Evolutionary conservation across 768 basidiomycete genomes (phyloP).

Genomic region (Tubosaeta sp.): DNA sequence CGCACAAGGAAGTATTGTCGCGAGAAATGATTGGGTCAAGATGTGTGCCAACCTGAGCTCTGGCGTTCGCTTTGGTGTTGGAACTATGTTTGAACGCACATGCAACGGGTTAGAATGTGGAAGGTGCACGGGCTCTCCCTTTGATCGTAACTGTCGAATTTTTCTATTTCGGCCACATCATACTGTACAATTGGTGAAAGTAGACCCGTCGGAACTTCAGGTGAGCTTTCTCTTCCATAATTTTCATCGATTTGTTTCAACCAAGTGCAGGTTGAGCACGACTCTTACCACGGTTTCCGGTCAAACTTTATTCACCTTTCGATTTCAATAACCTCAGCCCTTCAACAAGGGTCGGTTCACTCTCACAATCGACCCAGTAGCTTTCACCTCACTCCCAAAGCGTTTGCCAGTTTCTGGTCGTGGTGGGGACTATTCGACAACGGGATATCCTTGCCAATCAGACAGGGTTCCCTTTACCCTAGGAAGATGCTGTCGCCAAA

Average conservation of each 20-base stretch:
- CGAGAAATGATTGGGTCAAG: slow-evolving; percentile 48
- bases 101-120: slow-evolving; percentile 63
- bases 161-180: slow-evolving; percentile 83
- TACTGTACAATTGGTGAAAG: slow-evolving; percentile 60
- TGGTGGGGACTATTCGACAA: slow-evolving; percentile 90
- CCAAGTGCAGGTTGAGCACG: slow-evolving; percentile 40
- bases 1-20: slow-evolving; percentile 17
- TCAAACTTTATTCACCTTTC: slow-evolving; percentile 94
- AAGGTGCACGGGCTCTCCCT: slow-evolving; percentile 55
- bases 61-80: slow-evolving; percentile 84
- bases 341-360: slow-evolving; percentile 27
- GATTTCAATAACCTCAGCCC: slow-evolving; percentile 72
- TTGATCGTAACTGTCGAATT: slow-evolving; percentile 73
- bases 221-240: slow-evolving; percentile 31
- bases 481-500: slow-evolving; percentile 73
- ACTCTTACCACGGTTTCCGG: slow-evolving; percentile 85
- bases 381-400: slow-evolving; percentile 80
- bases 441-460: slow-evolving; percentile 73
- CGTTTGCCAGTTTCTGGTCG: slow-evolving; percentile 85
- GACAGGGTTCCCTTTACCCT: slow-evolving; percentile 82
- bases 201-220: slow-evolving; percentile 38
- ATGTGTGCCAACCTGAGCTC: slow-evolving; percentile 79
- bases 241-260: background rate
- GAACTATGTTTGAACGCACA: slow-evolving; percentile 75
- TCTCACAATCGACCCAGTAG: slow-evolving; percentile 48